Evolutionary conservation across 2,329 filamentous ascomycete species (phyloP), one percentile per base, ranked within the genome.

Genomic region (Rhexocercosporidium sp.): DNA sequence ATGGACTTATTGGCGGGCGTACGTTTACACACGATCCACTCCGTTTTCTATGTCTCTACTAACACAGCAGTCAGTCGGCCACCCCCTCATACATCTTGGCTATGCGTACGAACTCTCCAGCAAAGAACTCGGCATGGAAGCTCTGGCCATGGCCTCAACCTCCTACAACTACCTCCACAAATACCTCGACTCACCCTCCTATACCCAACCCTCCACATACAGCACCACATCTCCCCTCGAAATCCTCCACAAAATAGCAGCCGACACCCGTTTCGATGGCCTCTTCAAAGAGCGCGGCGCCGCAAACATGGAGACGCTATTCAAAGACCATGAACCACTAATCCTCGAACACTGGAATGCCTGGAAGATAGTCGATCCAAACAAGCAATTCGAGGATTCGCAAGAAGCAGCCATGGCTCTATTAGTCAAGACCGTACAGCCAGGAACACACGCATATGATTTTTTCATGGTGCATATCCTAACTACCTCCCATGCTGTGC

Each of bases 71-170:
- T 7, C 57, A 95, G 92, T 97, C 68, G 95, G 91, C 20, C 93
- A 97, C 75, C 92, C 95, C 1, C 83, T 98, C n/a, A 96, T 98
- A 66, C 96, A 98, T 75, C 85, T 99, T 2, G 94, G 89, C n/a
- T 97, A 97, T 77, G 96, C 94, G 11, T 95, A 91, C 76, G 95
- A 99, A 81, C 84, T 98, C 74, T 88, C 92, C 69, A 96, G 87
- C 73, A 91, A 90, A 66, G 95, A 96, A 71, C 78, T 98, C 22
- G 94, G 90, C 57, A 96, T 97, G 80, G 96, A 99, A 82, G 92
- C 94, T 0, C 84, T 99, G 0, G 89, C 88, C 0, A 83, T 97
- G 69, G 83, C 89, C 0, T 82, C 85, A 9, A 80, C 82, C 1
- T 82, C 86, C 73, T 86, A 90, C 78, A 81, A 86, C 76, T 86